Conservation (phyloP, 805 yeast genomes). For the Candida pini region DNA sequence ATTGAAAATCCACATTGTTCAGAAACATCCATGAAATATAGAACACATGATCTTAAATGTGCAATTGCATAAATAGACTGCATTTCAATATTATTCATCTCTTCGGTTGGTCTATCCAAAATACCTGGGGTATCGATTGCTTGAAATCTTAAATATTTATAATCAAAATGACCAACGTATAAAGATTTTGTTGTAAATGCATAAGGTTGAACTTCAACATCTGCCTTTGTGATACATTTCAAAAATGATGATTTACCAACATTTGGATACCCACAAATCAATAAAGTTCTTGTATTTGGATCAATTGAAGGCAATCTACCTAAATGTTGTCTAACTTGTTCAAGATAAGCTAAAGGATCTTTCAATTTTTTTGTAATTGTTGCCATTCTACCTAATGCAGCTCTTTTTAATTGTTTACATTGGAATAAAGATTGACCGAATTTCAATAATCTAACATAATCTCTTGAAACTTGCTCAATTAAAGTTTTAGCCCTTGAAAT, state of each 20-base stretch:
- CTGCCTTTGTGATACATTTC: slow-evolving; percentile 91
- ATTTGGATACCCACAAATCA: slow-evolving; percentile 98
- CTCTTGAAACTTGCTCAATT: slow-evolving; percentile 94
- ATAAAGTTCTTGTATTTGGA: slow-evolving; percentile 95
- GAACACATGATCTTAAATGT: slow-evolving; percentile 91
- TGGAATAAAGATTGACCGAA: slow-evolving; percentile 97
- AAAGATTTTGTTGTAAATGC: slow-evolving; percentile 98
- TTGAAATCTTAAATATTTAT: slow-evolving; percentile 95
- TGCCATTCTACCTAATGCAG: slow-evolving; percentile 99
- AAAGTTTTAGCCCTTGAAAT: slow-evolving; percentile 89
- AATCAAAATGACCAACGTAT: slow-evolving; percentile 98
- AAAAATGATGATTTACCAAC: slow-evolving; percentile 98
- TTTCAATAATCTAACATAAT: slow-evolving; percentile 87
- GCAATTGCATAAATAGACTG: slow-evolving; percentile 98
- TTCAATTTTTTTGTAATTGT: slow-evolving; percentile 92
- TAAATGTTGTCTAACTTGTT: slow-evolving; percentile 98
- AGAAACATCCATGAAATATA: slow-evolving; percentile 96
- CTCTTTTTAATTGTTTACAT: slow-evolving; percentile 97
- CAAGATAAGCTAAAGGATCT: slow-evolving; percentile 88
- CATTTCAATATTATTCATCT: slow-evolving; percentile 99
- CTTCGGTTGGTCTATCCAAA: slow-evolving; percentile 97
- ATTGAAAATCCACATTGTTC: slow-evolving; percentile 99
- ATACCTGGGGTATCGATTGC: slow-evolving; percentile 99
- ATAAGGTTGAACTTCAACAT: slow-evolving; percentile 98
- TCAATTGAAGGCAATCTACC: slow-evolving; percentile 98